Percentiles rank a stretch among this genome's conserved stretches.
phyloP scores from a whole-genome alignment of 176 grass and related monocot genomes.

The Carex pumila region DNA sequence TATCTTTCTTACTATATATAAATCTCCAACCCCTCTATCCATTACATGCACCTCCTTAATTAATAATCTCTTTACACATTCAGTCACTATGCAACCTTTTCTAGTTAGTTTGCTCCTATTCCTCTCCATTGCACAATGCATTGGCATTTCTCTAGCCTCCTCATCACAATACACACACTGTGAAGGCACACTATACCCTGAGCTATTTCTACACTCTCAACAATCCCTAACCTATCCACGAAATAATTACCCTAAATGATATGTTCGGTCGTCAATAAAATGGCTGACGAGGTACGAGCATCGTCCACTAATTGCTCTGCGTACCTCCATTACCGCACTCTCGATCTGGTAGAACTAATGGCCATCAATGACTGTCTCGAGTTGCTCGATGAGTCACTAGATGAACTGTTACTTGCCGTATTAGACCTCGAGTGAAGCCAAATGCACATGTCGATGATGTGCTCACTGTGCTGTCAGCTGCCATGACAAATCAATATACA shows the following conservation, averaged over 20 bases:
- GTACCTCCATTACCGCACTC: conserved; percentile 25
- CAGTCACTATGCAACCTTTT: not conserved
- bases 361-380: conserved; percentile 68
- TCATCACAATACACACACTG: conserved; percentile 31
- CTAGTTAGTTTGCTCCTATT: not conserved
- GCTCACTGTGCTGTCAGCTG: conserved; percentile 63
- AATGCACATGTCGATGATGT: conserved; percentile 23
- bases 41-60: not conserved
- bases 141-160: not conserved
- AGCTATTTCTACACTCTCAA: conserved; percentile 59
- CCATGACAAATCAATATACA: conserved; percentile 84
- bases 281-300: conserved; percentile 26
- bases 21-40: conserved; percentile 1
- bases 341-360: conserved; percentile 23
- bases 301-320: conserved; percentile 39
- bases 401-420: conserved; percentile 38
- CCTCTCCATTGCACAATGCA: conserved; percentile 8
- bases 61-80: not conserved
- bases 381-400: conserved; percentile 53
- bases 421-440: conserved; percentile 16
- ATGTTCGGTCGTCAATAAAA: conserved; percentile 36
- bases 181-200: conserved; percentile 62
- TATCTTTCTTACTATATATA: not conserved
- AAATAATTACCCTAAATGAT: conserved; percentile 56
- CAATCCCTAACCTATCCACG: conserved; percentile 42